These are phyloP conservation scores for Starmerella etchellsii DNA, from an alignment of 805 yeast genomes.

Conservation along the genomic window DNA sequence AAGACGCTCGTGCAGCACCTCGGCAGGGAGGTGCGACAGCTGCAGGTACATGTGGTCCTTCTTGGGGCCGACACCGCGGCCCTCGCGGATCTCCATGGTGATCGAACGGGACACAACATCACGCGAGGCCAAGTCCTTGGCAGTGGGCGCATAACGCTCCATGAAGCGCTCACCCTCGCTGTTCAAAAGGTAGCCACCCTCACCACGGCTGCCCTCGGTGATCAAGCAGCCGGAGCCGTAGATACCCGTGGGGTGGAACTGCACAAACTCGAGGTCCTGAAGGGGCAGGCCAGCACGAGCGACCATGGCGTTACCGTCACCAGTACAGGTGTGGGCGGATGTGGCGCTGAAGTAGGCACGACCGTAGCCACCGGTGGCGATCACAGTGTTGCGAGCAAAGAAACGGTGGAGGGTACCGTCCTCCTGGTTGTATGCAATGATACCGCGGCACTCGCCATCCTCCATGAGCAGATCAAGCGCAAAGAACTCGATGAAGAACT, in stretches of 20 bases:
- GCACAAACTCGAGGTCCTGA: slow-evolving; percentile 94
- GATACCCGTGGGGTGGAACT: slow-evolving; percentile 99
- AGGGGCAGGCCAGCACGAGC: slow-evolving; percentile 96
- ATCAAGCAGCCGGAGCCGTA: slow-evolving; percentile 98
- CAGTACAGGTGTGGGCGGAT: slow-evolving; percentile 98
- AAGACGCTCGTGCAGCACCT: slow-evolving; percentile 83
- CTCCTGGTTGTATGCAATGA: slow-evolving; percentile 94
- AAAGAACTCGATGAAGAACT: slow-evolving; percentile 93
- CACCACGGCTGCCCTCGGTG: slow-evolving; percentile 99
- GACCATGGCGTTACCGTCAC: slow-evolving; percentile 98
- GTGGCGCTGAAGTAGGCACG: slow-evolving; percentile 98
- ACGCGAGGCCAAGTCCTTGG: slow-evolving; percentile 96
- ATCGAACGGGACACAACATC: slow-evolving; percentile 97
- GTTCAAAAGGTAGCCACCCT: slow-evolving; percentile 95
- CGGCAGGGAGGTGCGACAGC: slow-evolving; percentile 84
- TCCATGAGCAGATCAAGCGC: slow-evolving; percentile 91
- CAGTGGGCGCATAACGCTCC: slow-evolving; percentile 99
- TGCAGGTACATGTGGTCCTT: slow-evolving; percentile 94
- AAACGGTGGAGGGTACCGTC: slow-evolving; percentile 98
- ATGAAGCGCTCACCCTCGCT: slow-evolving; percentile 98
- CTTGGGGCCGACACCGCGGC: slow-evolving; percentile 96
- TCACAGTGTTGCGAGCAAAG: slow-evolving; percentile 89
- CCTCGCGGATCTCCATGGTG: slow-evolving; percentile 96
- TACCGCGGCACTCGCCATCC: slow-evolving; percentile 93
- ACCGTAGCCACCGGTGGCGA: slow-evolving; percentile 98